Base-by-base conservation (phyloP, 2,329 filamentous ascomycete species). In the Fusarium sp. region DNA sequence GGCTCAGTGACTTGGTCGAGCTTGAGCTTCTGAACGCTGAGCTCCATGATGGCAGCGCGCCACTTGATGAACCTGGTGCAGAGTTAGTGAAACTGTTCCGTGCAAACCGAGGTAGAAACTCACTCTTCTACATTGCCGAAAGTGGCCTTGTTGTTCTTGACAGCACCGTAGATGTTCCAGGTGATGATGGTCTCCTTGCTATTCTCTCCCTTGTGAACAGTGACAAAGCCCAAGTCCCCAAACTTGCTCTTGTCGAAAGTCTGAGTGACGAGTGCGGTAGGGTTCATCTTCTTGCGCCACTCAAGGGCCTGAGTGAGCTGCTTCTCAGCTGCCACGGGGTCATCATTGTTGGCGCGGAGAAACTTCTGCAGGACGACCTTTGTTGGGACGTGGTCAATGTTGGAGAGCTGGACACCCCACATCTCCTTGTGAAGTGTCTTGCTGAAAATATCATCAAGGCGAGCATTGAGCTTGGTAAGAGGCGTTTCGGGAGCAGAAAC, bases 161-260 rank as follows among this genome's bases (percentile, higher is more conserved):
- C 93, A 41, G 90, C 90, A 18, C 95, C 95, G 79, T 98, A 98
- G 78, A 98, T 91, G 81, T 98, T 98, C 92, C 95, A 98, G 4
- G 93, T 96, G 53, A 95, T 91, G 62, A 97, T 79, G 22, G 76
- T 87, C 80, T 91, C 89, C 76, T 89, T 85, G 65, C 83, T 82
- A 55, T 86, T 86, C 2, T 86, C 85, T 39, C 86, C 85, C 59
- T 86, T 83, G 74, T 96, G 90, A n/a, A 86, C 86, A 2, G 94
- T 94, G 55, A 97, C 88, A 79, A 93, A 98, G 42, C 95, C 95
- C 63, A 98, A 82, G 4, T 91, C 91, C 12, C 86, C 89, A 76
- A 96, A 98, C 83, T 93, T 95, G 64, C 83, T 83, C 73, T 87
- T 86, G 76, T 88, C 88, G 82, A 92, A 96, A 39, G 87, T 85